Base-by-base conservation (phyloP, 139 green algal genomes). In the Chlorella vulgaris region DNA sequence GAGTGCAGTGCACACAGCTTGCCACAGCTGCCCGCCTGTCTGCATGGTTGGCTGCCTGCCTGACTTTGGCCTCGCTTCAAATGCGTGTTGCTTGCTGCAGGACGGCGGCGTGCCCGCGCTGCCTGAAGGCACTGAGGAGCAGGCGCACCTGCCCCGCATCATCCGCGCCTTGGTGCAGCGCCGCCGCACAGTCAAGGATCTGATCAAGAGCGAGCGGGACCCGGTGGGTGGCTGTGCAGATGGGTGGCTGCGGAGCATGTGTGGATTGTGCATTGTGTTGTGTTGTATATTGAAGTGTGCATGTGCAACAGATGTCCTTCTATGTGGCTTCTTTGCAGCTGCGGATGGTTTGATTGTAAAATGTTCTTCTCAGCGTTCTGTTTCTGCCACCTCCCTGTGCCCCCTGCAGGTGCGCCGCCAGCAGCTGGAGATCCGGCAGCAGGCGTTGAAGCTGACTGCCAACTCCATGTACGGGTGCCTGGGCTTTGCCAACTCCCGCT, bases 401-500 rank as follows among this genome's bases (percentile, higher is more conserved):
- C n/a, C 18, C 43, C 43, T 69, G 42, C 69, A 84, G 80, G 69
- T 84, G 29, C 86, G 89, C 61, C 86, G 89, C 55, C 88, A 97
- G 89, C 94, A 98, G 85, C 91, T 98, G 28, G 92, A 97, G 85
- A 95, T 98, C 53, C 84, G 94, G 26, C 94, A 99, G 90, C 92
- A 93, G 58, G 96, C 96, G 19, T 87, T 99, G 63, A 99, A 99
- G 91, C 93, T 99, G 66, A 99, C 96, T 1, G 97, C 97, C 86
- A 99, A 99, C 92, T 94, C 85, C 78, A 97, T 97, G 93, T 99
- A 99, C 81, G 97, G 97, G 51, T 99, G 97, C 89, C 90, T 99
- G 60, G 97, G 97, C 47, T 99, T 99, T 86, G 84, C 63, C 78
- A 89, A 93, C 88, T 94, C 84, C 10, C 91, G 97, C 75, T 99